A percentile compares a stretch with the other conserved stretches of the same genome.
Evolutionary conservation across 345 rosid genomes (phyloP).

Genomic region (Arabidopsis arenosa): DNA sequence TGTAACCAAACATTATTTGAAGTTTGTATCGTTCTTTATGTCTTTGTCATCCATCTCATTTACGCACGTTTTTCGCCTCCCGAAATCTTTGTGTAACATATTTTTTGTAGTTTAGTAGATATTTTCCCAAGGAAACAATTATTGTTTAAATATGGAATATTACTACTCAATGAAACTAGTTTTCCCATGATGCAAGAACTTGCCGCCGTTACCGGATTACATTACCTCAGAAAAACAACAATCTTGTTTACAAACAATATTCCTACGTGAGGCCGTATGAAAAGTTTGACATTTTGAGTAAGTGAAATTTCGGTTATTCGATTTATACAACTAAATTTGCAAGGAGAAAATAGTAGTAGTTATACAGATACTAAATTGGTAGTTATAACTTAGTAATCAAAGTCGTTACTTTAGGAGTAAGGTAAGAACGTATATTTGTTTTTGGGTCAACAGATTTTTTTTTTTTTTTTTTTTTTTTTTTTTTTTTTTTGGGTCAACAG

Average conservation of each 20-base stretch:
- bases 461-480: no score
- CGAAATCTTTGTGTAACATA: slow-evolving; percentile 9
- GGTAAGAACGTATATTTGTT: background rate
- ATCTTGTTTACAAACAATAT: background rate
- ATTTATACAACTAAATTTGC: no score
- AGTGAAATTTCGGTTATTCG: background rate
- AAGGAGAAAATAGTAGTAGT: no score
- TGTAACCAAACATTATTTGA: slow-evolving; percentile 4
- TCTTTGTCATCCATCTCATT: slow-evolving; percentile 1
- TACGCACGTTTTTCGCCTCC: slow-evolving; percentile 30
- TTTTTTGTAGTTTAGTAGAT: slow-evolving; percentile 9
- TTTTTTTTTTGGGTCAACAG: no score
- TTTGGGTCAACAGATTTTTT: no score
- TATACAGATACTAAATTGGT: no score
- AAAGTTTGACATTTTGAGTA: background rate
- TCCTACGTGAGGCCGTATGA: background rate
- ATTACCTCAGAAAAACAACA: background rate
- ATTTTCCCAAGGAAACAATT: background rate
- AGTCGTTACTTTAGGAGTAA: background rate
- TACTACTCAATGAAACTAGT: background rate
- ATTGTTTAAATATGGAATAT: background rate
- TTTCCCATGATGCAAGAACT: background rate
- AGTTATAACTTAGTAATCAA: no score
- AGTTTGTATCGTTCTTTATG: background rate
- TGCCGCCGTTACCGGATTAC: background rate